A percentile compares a stretch with the other conserved stretches of the same genome.
Conservation (phyloP, 306 rosid species). For the Vachellia pachyceras region DNA sequence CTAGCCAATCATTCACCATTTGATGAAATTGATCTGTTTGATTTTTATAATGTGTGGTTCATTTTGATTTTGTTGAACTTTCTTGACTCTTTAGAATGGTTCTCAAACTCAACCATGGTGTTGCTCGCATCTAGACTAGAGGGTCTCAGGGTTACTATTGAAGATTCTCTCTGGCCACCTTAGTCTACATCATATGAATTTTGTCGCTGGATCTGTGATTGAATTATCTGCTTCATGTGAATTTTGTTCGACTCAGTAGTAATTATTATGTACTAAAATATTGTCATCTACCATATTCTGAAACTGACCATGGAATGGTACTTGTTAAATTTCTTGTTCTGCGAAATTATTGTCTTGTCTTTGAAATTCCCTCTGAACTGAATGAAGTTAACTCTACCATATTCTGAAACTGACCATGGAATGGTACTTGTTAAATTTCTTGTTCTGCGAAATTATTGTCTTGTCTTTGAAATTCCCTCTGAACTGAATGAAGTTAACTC, state of each 20-base stretch:
- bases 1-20: not conserved
- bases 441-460: too few species aligned
- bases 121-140: not conserved
- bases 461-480: too few species aligned
- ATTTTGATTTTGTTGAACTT: conserved; percentile 18
- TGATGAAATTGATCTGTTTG: not conserved
- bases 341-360: too few species aligned
- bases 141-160: conserved; percentile 11
- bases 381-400: too few species aligned
- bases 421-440: too few species aligned
- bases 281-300: not conserved
- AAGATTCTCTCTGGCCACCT: conserved; percentile 15
- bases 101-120: conserved; percentile 20
- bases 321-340: not conserved
- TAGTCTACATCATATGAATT: not conserved
- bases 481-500: too few species aligned
- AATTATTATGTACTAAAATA: not conserved
- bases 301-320: not conserved
- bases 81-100: conserved; percentile 4
- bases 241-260: not conserved
- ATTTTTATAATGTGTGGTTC: not conserved
- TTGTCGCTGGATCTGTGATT: not conserved
- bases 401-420: too few species aligned
- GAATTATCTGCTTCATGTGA: not conserved
- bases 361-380: too few species aligned